phyloP scores from a whole-genome alignment of 805 yeast species.

The Pichia cabralensis region DNA sequence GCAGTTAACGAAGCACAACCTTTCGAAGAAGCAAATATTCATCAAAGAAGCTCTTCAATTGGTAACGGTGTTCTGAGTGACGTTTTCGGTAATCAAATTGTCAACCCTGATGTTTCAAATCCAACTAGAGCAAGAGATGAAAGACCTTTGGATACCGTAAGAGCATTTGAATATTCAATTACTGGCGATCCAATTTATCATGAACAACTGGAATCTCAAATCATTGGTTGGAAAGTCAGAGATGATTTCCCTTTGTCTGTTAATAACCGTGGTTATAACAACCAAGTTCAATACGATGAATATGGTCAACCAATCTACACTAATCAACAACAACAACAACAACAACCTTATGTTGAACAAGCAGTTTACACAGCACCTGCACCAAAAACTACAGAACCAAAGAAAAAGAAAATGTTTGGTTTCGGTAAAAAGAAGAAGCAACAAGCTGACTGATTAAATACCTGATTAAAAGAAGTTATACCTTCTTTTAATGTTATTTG shows the following conservation, averaged over 20 bases:
- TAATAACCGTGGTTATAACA: constrained; percentile 25
- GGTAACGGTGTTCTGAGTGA: constrained; percentile 50
- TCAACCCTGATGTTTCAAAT: constrained; percentile 76
- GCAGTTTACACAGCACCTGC: constrained; percentile 41
- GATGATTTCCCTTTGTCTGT: constrained; percentile 54
- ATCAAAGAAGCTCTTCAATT: constrained; percentile 26
- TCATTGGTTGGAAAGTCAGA: constrained; percentile 81
- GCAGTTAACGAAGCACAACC: constrained; percentile 97
- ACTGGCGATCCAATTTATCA: constrained; percentile 77
- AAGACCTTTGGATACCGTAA: constrained; percentile 92
- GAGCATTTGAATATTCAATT: constrained; percentile 88
- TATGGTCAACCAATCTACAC: constrained; percentile 31
- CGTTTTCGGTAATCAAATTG: constrained; percentile 76
- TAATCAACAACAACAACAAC: constrained; percentile 9
- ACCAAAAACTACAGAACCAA: constrained; percentile 35
- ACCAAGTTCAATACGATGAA: constrained; percentile 26
- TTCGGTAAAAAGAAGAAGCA: constrained; percentile 31
- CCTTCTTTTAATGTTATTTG: too few species aligned
- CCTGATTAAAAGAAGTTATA: too few species aligned
- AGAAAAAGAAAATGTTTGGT: constrained; percentile 81
- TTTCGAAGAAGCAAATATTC: constrained; percentile 52
- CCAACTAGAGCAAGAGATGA: constrained; percentile 93
- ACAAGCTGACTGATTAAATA: too few species aligned
- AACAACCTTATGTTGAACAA: constrained; percentile 21
- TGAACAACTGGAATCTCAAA: constrained; percentile 70